Conservation (phyloP, 345 rosid species). For the Bruguiera sexangula region DNA sequence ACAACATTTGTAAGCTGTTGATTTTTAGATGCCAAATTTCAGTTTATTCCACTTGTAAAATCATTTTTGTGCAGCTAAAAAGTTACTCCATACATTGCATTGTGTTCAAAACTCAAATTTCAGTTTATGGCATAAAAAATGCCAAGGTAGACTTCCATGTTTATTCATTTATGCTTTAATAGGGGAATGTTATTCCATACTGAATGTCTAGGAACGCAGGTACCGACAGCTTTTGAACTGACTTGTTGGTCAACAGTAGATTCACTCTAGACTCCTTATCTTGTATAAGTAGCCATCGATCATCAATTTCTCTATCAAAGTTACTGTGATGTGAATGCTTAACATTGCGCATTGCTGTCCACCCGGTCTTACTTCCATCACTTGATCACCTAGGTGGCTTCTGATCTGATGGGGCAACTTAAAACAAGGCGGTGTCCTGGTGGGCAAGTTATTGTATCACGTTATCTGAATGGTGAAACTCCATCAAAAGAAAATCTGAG, state of each 20-base stretch:
- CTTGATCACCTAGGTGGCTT: slow-evolving; percentile 42
- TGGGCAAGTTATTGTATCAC: slow-evolving; percentile 46
- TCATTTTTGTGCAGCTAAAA: no score
- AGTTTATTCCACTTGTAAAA: no score
- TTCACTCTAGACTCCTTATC: no score
- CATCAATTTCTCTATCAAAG: neutral
- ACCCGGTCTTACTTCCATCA: slow-evolving; percentile 11
- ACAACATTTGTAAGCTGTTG: no score
- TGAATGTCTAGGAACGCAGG: neutral
- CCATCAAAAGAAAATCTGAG: slow-evolving; percentile 41
- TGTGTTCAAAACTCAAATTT: no score
- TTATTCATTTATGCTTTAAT: no score
- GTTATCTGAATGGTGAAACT: slow-evolving; percentile 29
- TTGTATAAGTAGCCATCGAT: neutral
- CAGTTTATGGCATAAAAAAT: no score
- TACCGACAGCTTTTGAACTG: neutral
- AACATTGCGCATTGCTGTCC: neutral
- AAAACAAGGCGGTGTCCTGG: slow-evolving; percentile 17
- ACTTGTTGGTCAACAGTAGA: neutral
- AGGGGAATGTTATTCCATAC: no score
- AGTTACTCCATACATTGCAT: no score
- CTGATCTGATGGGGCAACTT: slow-evolving; percentile 29
- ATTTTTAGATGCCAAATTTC: no score
- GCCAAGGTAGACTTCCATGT: no score
- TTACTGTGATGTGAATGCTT: neutral